Evolutionary conservation across 192 early-diverging fungal species (phyloP), one percentile per base, ranked within the genome.

Genomic region (Podila minutissima): DNA sequence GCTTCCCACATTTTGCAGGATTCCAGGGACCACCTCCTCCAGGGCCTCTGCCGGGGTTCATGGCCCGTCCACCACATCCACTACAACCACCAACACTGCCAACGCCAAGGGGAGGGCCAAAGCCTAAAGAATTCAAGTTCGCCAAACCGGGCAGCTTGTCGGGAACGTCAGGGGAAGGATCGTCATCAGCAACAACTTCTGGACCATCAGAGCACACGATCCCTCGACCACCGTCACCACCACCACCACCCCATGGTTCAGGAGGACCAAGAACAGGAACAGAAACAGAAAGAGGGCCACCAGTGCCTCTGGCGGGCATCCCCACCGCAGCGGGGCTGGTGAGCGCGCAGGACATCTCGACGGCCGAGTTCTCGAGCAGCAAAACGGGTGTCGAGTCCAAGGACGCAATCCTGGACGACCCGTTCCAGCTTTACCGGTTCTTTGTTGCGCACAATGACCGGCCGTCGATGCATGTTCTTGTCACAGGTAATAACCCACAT

Each of bases 391-490:
- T 79, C 5, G 70, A 79, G 29, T 63, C 64, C 4, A n/a, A 32
- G 32, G 76, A 79, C 37, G 20, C 65, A 1, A 15, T 79, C 12
- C 61, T 79, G 31, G 70, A 79, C 22, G 76, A 72, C 58, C 76
- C 76, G 7, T 79, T 67, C 29, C 76, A 79, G 35, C 49, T 84
- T n/a, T 74, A 78, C 26, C 57, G 83, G 41, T 84, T 79, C 60
- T 73, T 84, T 69, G 72, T 84, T 13, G 83, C 66, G 13, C 83
- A 84, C 31, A 84, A 84, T 28, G 75, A 84, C 24, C 63, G 62
- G 29, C 83, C 83, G n/a, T 61, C 64, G 26, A 84, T 84, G 83
- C 75, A 76, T 64, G 58, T 84, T 33, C 62, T 74, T 37, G 70
- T 84, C 29, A 71, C 83, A n/a, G 71, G 83, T 76, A 67, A 67